These are phyloP conservation scores for Fonsecaea pugnacius DNA, from an alignment of 2,329 filamentous ascomycete genomes.

Conservation along the genomic window DNA sequence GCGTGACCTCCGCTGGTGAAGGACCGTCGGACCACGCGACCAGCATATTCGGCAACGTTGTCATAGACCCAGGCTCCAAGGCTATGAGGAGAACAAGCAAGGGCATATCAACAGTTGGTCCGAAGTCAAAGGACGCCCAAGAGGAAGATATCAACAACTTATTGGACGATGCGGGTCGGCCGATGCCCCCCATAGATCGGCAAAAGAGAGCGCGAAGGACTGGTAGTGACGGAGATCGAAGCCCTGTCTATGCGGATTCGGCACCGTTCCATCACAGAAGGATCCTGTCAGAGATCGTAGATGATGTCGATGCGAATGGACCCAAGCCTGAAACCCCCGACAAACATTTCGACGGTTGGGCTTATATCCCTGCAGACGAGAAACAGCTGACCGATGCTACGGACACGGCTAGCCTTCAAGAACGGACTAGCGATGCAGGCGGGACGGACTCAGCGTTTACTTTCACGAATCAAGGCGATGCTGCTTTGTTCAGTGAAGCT, in stretches of 20 bases:
- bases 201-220: slow-evolving; percentile 73
- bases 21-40: slow-evolving; percentile 27
- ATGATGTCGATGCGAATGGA: slow-evolving; percentile 24
- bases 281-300: slow-evolving; percentile 30
- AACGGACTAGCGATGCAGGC: slow-evolving; percentile 43
- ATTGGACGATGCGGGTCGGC: slow-evolving; percentile 57
- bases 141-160: slow-evolving; percentile 61
- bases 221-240: slow-evolving; percentile 69
- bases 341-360: slow-evolving; percentile 35
- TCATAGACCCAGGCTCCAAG: slow-evolving; percentile 65
- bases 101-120: slow-evolving; percentile 73
- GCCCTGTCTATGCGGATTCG: slow-evolving; percentile 71
- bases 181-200: slow-evolving; percentile 67
- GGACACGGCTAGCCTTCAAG: slow-evolving; percentile 45
- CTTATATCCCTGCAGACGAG: slow-evolving; percentile 36
- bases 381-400: slow-evolving; percentile 45
- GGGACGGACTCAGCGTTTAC: slow-evolving; percentile 61
- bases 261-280: slow-evolving; percentile 39
- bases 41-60: slow-evolving; percentile 72
- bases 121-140: slow-evolving; percentile 23
- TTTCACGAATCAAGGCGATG: slow-evolving; percentile 55
- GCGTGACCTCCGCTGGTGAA: slow-evolving; percentile 35
- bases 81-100: slow-evolving; percentile 69
- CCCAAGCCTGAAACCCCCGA: slow-evolving; percentile 18
- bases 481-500: slow-evolving; percentile 57